Base-by-base conservation (phyloP, 768 basidiomycete species). In the Austroboletus eburneus region DNA sequence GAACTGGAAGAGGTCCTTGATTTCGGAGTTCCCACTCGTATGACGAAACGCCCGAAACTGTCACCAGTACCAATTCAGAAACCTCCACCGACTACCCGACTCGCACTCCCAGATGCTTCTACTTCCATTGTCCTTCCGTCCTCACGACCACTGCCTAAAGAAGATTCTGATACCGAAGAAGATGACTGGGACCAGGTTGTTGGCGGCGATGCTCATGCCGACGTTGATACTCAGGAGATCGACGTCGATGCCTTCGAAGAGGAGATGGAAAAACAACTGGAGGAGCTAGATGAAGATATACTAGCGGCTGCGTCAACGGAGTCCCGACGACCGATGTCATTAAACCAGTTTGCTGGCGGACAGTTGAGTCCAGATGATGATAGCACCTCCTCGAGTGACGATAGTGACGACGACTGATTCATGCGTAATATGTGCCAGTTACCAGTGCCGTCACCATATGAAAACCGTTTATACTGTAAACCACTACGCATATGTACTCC, bases 161-260 rank as follows among this genome's bases (percentile, higher is more conserved):
- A 55, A 5, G 73, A 63, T 2, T 68, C 70, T 3, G 72, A 74
- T 17, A 66, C 75, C 4, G 80, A 80, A 33, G 71, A 69, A 33
- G 72, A 69, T 17, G 77, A 76, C 16, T 83, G 79, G 80, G 78
- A 81, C 46, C 64, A 69, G 36, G 72, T 79, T 30, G 52, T 61
- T 14, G 58, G 54, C 21, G 51, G 45, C 18, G 53, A 63, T 24
- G 47, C 63, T 5, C 55, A 45, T 2, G 50, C 20, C 14, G 70
- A 63, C 24, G 59, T 62, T 21, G 67, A 60, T 23, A 47, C 59
- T 3, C 57, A 64, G 43, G 67, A 70, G 43, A 69, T 70, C 18
- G 69, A 68, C 34, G 56, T 66, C 4, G 65, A 68, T 21, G 66
- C 57, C 40, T 68, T 68, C 20, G 66, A 57, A 49, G 60, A 54